Evolutionary conservation across 257 asterid genomes (phyloP).

Genomic region (Coffea eugenioides): DNA sequence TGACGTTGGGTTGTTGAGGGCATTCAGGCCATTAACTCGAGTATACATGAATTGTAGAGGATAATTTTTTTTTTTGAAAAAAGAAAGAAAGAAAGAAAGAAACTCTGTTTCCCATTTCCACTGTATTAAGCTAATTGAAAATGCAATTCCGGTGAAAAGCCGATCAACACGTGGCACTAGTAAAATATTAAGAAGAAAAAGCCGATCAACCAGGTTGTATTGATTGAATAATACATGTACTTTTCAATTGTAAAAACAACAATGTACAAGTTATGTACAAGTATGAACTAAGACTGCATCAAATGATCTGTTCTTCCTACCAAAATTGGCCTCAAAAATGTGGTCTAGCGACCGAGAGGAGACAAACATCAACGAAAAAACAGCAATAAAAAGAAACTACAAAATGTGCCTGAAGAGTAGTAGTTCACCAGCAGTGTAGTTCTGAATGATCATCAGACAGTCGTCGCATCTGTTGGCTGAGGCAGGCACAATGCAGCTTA

Average conservation of each 20-base stretch:
- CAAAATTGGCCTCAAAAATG: slow-evolving; percentile 46
- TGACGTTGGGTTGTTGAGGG: no score
- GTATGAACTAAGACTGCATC: neutral
- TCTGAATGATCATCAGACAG: neutral
- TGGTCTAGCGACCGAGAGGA: slow-evolving; percentile 21
- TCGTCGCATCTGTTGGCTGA: neutral
- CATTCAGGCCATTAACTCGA: no score
- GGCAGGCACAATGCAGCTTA: slow-evolving; percentile 28
- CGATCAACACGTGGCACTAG: no score
- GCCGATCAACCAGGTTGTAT: neutral
- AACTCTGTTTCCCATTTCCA: neutral
- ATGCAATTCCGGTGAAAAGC: neutral
- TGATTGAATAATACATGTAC: neutral
- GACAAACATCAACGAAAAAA: slow-evolving; percentile 7
- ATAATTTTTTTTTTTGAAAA: no score
- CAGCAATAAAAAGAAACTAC: slow-evolving; percentile 2
- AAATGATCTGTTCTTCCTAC: slow-evolving; percentile 17
- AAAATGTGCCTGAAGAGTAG: neutral
- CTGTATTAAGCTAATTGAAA: neutral
- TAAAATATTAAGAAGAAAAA: neutral
- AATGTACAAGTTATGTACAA: slow-evolving; percentile 16
- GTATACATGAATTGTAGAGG: no score
- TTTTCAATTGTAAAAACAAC: neutral
- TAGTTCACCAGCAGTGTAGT: neutral
- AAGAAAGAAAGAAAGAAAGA: no score